Conservation (phyloP, 1,284 basidiomycete species). For the Puccinia triticina region DNA sequence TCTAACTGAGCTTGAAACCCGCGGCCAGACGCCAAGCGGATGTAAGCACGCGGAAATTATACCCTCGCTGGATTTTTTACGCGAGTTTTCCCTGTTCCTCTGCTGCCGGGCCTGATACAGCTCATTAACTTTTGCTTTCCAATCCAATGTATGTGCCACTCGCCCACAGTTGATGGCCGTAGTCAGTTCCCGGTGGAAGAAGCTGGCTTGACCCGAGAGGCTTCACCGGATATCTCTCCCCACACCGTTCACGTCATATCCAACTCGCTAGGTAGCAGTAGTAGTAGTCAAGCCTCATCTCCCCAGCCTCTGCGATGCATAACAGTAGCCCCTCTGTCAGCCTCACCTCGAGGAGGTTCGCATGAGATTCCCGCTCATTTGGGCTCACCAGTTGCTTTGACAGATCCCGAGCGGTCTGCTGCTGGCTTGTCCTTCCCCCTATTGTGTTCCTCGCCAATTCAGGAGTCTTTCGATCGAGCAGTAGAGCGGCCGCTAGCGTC, state of each 20-base stretch:
- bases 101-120: neutral
- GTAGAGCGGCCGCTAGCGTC: neutral
- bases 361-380: slow-evolving; percentile 6
- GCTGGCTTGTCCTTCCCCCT: slow-evolving; percentile 8
- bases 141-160: neutral
- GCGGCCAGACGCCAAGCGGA: slow-evolving; percentile 14
- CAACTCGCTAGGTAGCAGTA: slow-evolving; percentile 1
- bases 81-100: neutral
- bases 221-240: neutral
- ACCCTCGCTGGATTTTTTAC: neutral
- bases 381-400: slow-evolving; percentile 12
- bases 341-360: slow-evolving; percentile 4
- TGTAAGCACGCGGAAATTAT: slow-evolving; percentile 8
- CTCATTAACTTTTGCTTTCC: neutral
- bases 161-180: slow-evolving; percentile 3
- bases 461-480: slow-evolving; percentile 8
- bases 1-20: slow-evolving; percentile 10
- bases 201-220: neutral
- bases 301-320: slow-evolving; percentile 3
- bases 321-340: neutral
- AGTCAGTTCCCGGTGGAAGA: neutral
- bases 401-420: slow-evolving; percentile 4
- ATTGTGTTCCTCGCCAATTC: slow-evolving; percentile 8
- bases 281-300: neutral
- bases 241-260: slow-evolving; percentile 19